Evolutionary conservation across 495 filamentous ascomycete genomes (phyloP).

Genomic region (Talaromyces borbonicus): DNA sequence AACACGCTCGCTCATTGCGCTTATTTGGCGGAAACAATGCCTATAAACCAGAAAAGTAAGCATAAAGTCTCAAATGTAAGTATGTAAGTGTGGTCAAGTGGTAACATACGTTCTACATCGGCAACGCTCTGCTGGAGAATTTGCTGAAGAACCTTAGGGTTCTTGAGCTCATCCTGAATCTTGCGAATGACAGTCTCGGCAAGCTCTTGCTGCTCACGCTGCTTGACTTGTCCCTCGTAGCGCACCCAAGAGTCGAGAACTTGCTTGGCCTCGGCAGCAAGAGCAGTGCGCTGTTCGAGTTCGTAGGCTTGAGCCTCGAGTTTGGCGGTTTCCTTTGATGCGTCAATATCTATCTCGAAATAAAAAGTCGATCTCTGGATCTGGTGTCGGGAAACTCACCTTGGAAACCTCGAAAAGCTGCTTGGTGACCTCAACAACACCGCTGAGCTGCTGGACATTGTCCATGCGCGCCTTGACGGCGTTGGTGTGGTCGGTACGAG

Average conservation of each 20-base stretch:
- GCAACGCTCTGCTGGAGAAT: conserved; percentile 90
- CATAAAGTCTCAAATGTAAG: background rate
- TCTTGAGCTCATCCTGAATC: conserved; percentile 97
- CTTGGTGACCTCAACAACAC: conserved; percentile 95
- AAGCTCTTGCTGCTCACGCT: conserved; percentile 92
- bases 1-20: conserved; percentile 34
- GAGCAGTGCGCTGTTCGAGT: conserved; percentile 86
- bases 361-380: no score
- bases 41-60: no score
- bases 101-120: conserved; percentile 87
- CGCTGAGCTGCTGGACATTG: conserved; percentile 82
- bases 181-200: conserved; percentile 87
- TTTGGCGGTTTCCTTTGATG: conserved; percentile 81
- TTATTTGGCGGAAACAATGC: conserved; percentile 39
- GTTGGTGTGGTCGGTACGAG: conserved; percentile 84
- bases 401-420: conserved; percentile 95
- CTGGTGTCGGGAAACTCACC: conserved; percentile 38
- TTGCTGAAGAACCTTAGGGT: conserved; percentile 86
- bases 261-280: conserved; percentile 83
- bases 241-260: conserved; percentile 97
- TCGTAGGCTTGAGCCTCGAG: conserved; percentile 94
- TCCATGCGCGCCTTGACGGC: conserved; percentile 90
- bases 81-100: no score
- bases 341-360: conserved; percentile 11
- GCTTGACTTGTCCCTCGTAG: conserved; percentile 97